Base-by-base conservation (phyloP, 306 rosid species). In the Carpinus viminea region DNA sequence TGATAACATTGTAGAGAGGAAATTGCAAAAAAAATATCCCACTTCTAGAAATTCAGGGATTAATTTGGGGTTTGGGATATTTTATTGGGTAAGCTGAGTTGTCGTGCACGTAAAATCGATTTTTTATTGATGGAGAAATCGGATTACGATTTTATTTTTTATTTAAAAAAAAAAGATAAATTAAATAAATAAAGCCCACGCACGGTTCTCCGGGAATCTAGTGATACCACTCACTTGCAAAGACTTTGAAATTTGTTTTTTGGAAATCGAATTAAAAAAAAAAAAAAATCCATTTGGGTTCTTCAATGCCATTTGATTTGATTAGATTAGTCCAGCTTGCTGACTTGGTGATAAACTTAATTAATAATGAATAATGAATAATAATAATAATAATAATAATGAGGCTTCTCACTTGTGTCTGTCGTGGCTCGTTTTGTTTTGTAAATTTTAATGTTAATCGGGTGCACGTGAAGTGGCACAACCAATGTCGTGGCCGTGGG, bases 141-240 rank as follows among this genome's bases (percentile, higher is more conserved):
- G 81, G 90, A 79, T 82, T 91, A 82, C 84, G 84, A 80, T 69
- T 60, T 41, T 5, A 3, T 38, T 38, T 4, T 5, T 36, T 36
- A 3, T 3, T 38, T 5, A 5, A 41, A 41, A 41, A 36, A 36
- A 3, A 36, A 3, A 3, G 6, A 36, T 36, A 3, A 36, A 36
- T 4, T 3, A 36, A 36, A 3, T 36, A 36, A 36, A 3, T 36
- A 36, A 36, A 5, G 8, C 93, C 98, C 98, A 91, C 95, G 93
- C 95, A 75, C 73, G 97, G 95, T 79, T 87, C 87, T 88, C 92
- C 97, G 91, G 87, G 92, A 93, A 90, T 91, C 98, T 93, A 31
- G 43, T 38, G 5, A 38, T 38, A 38, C 43, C 5, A 38, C 43
- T 38, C 43, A 38, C 4, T 85, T 77, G 45, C 24, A 59, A 24